Base-by-base conservation (phyloP, 2,329 filamentous ascomycete species). In the Fusarium sp. region DNA sequence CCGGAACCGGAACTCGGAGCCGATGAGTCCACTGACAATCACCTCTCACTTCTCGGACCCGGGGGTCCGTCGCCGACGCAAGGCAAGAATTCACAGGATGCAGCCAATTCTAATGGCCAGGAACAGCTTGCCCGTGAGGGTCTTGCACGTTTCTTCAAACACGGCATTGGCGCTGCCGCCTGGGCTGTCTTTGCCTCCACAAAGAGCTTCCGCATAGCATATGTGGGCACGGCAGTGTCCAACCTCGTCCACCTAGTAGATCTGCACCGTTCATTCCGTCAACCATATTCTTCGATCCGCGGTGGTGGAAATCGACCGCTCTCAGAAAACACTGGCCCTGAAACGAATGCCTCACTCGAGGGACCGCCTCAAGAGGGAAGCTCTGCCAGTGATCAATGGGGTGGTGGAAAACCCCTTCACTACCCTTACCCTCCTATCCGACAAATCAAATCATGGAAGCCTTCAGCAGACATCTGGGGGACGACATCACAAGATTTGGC, bases 361-460 rank as follows among this genome's bases (percentile, higher is more conserved):
- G 72, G 70, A 1, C 72, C 74, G n/a, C 60, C 57, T 0, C 54
- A 35, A 9, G 69, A 71, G 16, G 71, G 76, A 14, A 76, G 74
- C 6, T 72, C 72, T 0, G 56, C 48, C 0, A 75, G 72, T 14
- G 75, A 76, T 8, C 62, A 64, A 1, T 68, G 62, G 3, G 52
- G 54, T 2, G 59, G 66, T 9, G 60, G 68, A 0, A 70, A 70
- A 1, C 70, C 70, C 2, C 5, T 78, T 2, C 77, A 78, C 45
- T 78, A 78, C 18, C 77, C 77, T 0, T 79, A 78, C 23, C 77
- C 77, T 27, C 77, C 77, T 0, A 78, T 78, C 25, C 64, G 77
- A 4, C 75, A 77, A 9, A 54, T 69, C 6, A 76, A 72, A 8
- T 78, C 75, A 0, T 78, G 77, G 77, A 78, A 78, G 27, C 77